Percentiles rank a stretch among this genome's conserved stretches.
phyloP scores from a whole-genome alignment of 2,329 filamentous ascomycete species.

The Trichoderma endophyticum region DNA sequence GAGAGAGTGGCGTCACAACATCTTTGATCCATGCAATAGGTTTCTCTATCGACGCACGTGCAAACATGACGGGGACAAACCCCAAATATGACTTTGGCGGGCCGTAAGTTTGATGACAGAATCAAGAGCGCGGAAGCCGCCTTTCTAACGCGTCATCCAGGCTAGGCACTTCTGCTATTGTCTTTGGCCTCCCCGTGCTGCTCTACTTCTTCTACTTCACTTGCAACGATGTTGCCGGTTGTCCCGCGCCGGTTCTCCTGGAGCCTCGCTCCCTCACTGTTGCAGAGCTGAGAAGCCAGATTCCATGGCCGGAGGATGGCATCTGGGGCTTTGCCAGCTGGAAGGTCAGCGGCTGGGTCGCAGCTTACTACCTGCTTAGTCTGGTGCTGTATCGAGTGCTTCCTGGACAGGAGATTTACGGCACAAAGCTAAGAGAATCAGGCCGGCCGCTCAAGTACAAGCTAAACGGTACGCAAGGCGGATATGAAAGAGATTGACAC shows the following conservation, averaged over 20 bases:
- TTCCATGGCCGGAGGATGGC: constrained; percentile 71
- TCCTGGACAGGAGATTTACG: constrained; percentile 66
- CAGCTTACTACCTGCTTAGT: constrained; percentile 74
- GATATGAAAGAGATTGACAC: not conserved
- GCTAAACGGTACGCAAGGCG: constrained; percentile 57
- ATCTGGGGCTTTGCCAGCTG: constrained; percentile 64
- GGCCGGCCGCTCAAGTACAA: constrained; percentile 74
- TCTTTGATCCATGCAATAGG: not conserved
- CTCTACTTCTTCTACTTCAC: constrained; percentile 72
- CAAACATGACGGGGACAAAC: not conserved
- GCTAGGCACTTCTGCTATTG: constrained; percentile 68
- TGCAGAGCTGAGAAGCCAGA: constrained; percentile 66
- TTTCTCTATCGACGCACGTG: not conserved
- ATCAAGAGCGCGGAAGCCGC: not conserved
- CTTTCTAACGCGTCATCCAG: constrained; percentile 39
- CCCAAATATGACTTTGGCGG: constrained; percentile 34
- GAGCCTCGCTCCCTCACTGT: constrained; percentile 64
- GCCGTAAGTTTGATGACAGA: constrained; percentile 28
- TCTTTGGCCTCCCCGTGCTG: constrained; percentile 71
- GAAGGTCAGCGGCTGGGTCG: constrained; percentile 61
- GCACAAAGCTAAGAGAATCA: constrained; percentile 59
- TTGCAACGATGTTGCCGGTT: constrained; percentile 86
- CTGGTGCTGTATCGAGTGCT: constrained; percentile 69
- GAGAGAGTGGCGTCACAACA: not conserved
- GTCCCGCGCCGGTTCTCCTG: constrained; percentile 74